These are phyloP conservation scores for Trichophyton schoenleinii DNA, from an alignment of 2,329 filamentous ascomycete species.

Conservation along the genomic window DNA sequence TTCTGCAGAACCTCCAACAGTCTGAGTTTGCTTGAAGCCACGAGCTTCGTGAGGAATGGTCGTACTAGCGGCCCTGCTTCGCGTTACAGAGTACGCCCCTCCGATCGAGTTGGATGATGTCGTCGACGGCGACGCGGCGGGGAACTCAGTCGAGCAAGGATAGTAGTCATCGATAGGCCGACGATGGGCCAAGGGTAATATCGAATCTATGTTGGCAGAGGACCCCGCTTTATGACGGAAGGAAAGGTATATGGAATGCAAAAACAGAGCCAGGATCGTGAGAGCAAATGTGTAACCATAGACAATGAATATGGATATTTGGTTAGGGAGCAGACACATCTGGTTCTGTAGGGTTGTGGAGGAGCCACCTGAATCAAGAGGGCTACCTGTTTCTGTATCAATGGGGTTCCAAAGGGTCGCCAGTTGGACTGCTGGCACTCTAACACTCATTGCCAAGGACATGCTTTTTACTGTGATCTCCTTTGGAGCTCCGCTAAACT, in stretches of 20 bases:
- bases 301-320: slow-evolving; percentile 68
- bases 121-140: slow-evolving; percentile 7
- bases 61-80: neutral
- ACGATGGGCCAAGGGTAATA: slow-evolving; percentile 21
- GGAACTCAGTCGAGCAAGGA: slow-evolving; percentile 14
- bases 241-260: slow-evolving; percentile 31
- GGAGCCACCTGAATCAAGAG: slow-evolving; percentile 16
- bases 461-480: slow-evolving; percentile 95
- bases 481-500: slow-evolving; percentile 47
- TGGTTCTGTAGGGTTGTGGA: slow-evolving; percentile 67
- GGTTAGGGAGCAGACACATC: slow-evolving; percentile 79
- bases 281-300: slow-evolving; percentile 55
- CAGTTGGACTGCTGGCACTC: slow-evolving; percentile 74
- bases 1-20: slow-evolving; percentile 3
- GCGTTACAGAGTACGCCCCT: neutral
- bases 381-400: slow-evolving; percentile 38
- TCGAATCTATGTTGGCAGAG: slow-evolving; percentile 14
- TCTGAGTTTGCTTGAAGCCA: slow-evolving; percentile 8
- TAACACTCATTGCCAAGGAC: slow-evolving; percentile 92
- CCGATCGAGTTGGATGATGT: slow-evolving; percentile 7
- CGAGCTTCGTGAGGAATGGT: slow-evolving; percentile 3
- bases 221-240: slow-evolving; percentile 15
- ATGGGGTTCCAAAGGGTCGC: slow-evolving; percentile 88
- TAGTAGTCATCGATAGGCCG: slow-evolving; percentile 16
- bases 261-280: slow-evolving; percentile 37